These are phyloP conservation scores for Tylopilus subfusipes DNA, from an alignment of 768 basidiomycete species.

Conservation along the genomic window DNA sequence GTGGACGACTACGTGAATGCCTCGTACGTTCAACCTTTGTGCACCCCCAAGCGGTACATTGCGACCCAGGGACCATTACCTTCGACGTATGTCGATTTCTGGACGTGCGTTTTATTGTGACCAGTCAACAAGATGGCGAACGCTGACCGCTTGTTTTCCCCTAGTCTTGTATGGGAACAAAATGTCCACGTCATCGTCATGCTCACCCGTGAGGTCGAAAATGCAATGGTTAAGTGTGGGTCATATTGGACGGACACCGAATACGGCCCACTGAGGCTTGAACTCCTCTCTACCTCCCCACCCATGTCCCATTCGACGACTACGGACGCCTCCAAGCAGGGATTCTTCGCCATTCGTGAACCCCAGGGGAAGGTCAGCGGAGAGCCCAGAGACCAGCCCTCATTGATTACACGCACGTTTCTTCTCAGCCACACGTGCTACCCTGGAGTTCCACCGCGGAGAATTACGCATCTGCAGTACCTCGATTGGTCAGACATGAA, in stretches of 20 bases:
- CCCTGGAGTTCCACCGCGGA: conserved; percentile 58
- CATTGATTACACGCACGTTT: conserved; percentile 60
- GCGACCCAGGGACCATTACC: conserved; percentile 95
- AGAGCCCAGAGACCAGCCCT: conserved; percentile 16
- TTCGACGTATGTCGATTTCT: conserved; percentile 88
- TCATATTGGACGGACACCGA: conserved; percentile 74
- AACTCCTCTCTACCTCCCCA: conserved; percentile 47
- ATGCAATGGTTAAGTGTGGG: conserved; percentile 85
- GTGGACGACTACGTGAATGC: conserved; percentile 94
- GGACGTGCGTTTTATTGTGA: conserved; percentile 63
- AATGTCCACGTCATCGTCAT: conserved; percentile 94
- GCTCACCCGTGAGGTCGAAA: conserved; percentile 92
- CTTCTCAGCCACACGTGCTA: conserved; percentile 60
- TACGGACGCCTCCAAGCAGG: conserved; percentile 18
- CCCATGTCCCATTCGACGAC: conserved; percentile 34
- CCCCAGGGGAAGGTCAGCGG: conserved; percentile 5
- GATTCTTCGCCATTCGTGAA: conserved; percentile 39
- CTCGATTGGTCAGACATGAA: conserved; percentile 97
- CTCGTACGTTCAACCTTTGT: conserved; percentile 84
- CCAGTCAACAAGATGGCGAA: neutral
- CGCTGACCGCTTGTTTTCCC: conserved; percentile 7
- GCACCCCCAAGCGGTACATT: conserved; percentile 81
- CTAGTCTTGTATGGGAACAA: conserved; percentile 88
- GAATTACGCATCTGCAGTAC: conserved; percentile 85
- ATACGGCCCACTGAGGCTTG: conserved; percentile 71